Base-by-base conservation (phyloP, 2,329 filamentous ascomycete genomes). In the Ceratocystis colombiana region DNA sequence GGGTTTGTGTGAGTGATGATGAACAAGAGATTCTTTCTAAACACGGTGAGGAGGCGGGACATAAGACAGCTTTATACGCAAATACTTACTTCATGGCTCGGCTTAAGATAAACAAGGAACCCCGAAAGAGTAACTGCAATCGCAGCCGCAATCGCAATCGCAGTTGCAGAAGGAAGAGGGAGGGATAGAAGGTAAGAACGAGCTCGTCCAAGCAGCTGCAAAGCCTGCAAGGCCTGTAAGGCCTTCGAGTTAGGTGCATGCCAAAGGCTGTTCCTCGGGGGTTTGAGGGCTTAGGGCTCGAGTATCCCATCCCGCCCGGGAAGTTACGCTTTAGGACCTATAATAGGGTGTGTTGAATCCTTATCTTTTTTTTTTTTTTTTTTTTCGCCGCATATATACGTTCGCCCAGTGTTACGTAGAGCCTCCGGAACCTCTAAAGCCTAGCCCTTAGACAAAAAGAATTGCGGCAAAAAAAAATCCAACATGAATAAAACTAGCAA, bases 31-130 rank as follows among this genome's bases (percentile, higher is more conserved):
- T 17, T 59, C 30, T 59, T n/a, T 25, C 17, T 22, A 15, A 37
- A 20, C 15, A n/a, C 5, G 30, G 55, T 20, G 28, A 37, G 28
- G 55, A 25, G 55, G 8, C 8, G 55, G 55, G 55, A 59, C 55
- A 37, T 15, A 30, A 59, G 55, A 59, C 55, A 53, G 53, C 44
- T 67, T 64, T 67, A 67, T 64, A 65, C 64, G 15, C 15, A 41
- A 41, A 17, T 50, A 48, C 41, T 15, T 41, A 22, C 45, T 50
- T 62, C 22, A 28, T 62, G 61, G 17, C 45, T 22, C 48, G 17
- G 48, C 48, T 50, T 20, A 53, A n/a, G 61, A 33, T n/a, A 48
- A 63, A 37, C 61, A 63, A 30, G 44, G 30, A 25, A 48, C 10
- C 37, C 15, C 61, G 46, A 46, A 45, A 62, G 22, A 62, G 55